Base-by-base conservation (phyloP, 192 early-diverging fungal species). In the Coemansia sp. region DNA sequence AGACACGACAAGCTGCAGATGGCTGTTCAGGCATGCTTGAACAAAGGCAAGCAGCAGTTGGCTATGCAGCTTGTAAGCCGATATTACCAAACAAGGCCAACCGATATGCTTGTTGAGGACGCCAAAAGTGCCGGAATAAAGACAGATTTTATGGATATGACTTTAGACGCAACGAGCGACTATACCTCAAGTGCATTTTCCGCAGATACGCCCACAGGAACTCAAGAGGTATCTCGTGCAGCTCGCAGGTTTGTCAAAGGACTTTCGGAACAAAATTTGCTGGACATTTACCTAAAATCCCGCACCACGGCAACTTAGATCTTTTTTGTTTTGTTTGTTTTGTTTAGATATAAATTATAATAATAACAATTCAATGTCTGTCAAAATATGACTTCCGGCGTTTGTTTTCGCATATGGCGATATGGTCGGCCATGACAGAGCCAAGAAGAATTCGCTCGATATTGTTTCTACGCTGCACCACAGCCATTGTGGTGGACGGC, bases 371-470 rank as follows among this genome's bases (percentile, higher is more conserved):
- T 45, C 42, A 45, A 45, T 3, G 42, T 16, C 42, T 45, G 14
- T 45, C 42, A 16, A 45, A 45, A 45, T 45, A 45, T 16, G 42
- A 45, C 42, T 16, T 8, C 42, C 17, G 42, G 42, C 42, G 42
- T 45, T 45, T 45, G 17, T 45, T 45, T 8, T 66, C 32, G 56
- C 78, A 81, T 42, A 75, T 75, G 12, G 78, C 78, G 17, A 81
- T 75, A 54, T 72, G 69, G 48, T 81, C 64, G 29, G 73, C 73
- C 78, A 81, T 81, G 5, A 76, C 78, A 1, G 78, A 72, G 11
- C 78, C 78, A 18, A 81, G 64, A 22, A 81, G 28, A 25, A 81
- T 69, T 28, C 78, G 69, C 20, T 69, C 60, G 8, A 66, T 56
- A 12, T 45, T 32, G 28, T 67, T 52, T 7, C 63, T 60, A 52